phyloP scores from a whole-genome alignment of 352 stramenopile genomes.

The Globisporangium ultimum region DNA sequence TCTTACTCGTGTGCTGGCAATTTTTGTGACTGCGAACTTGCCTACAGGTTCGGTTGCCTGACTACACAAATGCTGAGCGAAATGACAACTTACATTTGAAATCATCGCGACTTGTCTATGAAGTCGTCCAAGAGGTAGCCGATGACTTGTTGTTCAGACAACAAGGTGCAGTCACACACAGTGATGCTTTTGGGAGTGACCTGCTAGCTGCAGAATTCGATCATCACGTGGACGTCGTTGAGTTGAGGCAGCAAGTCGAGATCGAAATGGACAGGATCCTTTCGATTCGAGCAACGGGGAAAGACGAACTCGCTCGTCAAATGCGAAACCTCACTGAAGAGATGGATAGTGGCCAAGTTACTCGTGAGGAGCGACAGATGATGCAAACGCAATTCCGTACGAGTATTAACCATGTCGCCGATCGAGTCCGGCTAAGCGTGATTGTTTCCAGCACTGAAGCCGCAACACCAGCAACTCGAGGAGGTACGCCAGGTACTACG shows the following conservation, averaged over 20 bases:
- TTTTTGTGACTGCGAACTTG: not conserved
- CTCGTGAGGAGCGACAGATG: slow-evolving; percentile 15
- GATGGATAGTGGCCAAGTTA: not conserved
- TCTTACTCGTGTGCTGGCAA: not conserved
- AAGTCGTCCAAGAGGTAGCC: slow-evolving; percentile 22
- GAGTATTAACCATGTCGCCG: slow-evolving; percentile 1
- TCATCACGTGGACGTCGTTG: slow-evolving; percentile 7
- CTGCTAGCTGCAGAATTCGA: not conserved
- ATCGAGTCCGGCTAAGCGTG: slow-evolving; percentile 5
- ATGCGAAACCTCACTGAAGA: slow-evolving; percentile 21
- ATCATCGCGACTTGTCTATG: slow-evolving; percentile 15
- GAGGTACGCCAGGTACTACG: not conserved
- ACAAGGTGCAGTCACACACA: too few species aligned
- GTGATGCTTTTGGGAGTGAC: not conserved
- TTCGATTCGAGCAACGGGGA: slow-evolving; percentile 20
- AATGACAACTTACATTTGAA: not conserved
- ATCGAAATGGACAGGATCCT: slow-evolving; percentile 23
- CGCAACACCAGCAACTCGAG: not conserved
- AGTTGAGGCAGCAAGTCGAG: slow-evolving; percentile 5
- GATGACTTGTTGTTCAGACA: slow-evolving; percentile 3
- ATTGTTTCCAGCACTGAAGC: not conserved
- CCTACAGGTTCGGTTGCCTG: slow-evolving; percentile 19
- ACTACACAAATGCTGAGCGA: not conserved
- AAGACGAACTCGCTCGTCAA: slow-evolving; percentile 19
- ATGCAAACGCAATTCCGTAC: slow-evolving; percentile 20